Percentiles rank a stretch among this genome's conserved stretches.
Conservation (phyloP, 306 rosid genomes). For the Sicyos edulis region DNA sequence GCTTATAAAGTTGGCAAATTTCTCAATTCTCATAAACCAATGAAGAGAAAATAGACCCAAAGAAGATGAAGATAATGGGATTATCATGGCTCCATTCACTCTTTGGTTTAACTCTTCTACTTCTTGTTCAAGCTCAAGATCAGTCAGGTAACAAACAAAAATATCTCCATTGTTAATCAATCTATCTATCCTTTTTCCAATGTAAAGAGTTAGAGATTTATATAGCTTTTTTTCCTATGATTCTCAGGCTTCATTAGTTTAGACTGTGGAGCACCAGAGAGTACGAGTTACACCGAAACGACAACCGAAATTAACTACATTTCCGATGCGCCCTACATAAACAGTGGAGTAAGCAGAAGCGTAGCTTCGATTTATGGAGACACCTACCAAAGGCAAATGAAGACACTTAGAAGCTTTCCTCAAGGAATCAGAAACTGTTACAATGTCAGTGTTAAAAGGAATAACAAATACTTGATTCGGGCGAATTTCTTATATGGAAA, state of each 20-base stretch:
- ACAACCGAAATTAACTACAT: background rate
- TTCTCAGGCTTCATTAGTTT: slow-evolving; percentile 24
- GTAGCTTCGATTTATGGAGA: background rate
- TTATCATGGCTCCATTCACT: background rate
- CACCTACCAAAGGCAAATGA: background rate
- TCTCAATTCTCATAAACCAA: background rate
- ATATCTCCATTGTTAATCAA: background rate
- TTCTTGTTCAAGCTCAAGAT: slow-evolving; percentile 15
- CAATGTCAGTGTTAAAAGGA: slow-evolving; percentile 17
- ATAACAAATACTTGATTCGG: slow-evolving; percentile 28
- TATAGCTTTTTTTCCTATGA: background rate
- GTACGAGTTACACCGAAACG: slow-evolving; percentile 15
- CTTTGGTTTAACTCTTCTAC: slow-evolving; percentile 14
- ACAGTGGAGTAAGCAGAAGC: background rate
- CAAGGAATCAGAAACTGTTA: slow-evolving; percentile 33
- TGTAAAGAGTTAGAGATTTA: background rate
- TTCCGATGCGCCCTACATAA: slow-evolving; percentile 19
- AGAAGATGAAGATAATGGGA: slow-evolving; percentile 12
- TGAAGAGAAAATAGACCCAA: slow-evolving; percentile 1
- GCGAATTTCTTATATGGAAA: slow-evolving; percentile 28
- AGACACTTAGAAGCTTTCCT: slow-evolving; percentile 29
- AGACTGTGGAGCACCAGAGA: slow-evolving; percentile 16
- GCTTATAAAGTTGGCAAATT: background rate
- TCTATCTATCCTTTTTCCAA: background rate
- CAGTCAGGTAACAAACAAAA: slow-evolving; percentile 13